Base-by-base conservation (phyloP, 371 early-diverging fungal genomes). In the Actinomortierella wolfii region DNA sequence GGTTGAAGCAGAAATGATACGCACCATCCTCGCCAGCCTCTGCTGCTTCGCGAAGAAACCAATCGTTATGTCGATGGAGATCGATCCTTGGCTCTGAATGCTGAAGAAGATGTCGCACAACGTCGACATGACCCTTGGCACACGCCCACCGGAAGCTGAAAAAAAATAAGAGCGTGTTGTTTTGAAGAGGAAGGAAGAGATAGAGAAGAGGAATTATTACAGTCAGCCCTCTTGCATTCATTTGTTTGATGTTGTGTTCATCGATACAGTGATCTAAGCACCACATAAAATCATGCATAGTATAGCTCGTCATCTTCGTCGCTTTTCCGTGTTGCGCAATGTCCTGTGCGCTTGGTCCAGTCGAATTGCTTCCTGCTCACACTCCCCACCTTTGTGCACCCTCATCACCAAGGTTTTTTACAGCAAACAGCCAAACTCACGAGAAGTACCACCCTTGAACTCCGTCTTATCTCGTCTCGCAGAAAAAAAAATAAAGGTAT, bases 131-230 rank as follows among this genome's bases (percentile, higher is more conserved):
- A 13, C 73, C 73, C 23, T 73, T 73, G 21, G 73, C 57, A 44
- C 73, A 73, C 1, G 73, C 73, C 73, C 73, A 73, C 59, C 73
- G 66, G 48, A 73, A 73, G 40, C 73, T 73, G 55, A 23, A 41
- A 0, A 29, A 8, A 51, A 21, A 20, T 40, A 39, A 23, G 41
- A 13, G 24, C 34, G 28, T 34, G 26, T 15, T 40, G 39, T 15
- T 18, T 23, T 7, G 40, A 34, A 18, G 34, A 1, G 24, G 39
- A 13, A 13, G 14, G 59, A 44, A 34, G 11, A 21, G 51, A 59
- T 20, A 26, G 23, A 23, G 26, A 26, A 25, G 24, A 25, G 20
- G 5, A 23, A 51, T 6, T 17, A 6, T n/a, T 6, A 29, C 17
- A 5, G 34, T 8, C 11, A 14, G 17, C 13, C 17, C 34, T 24